These are phyloP conservation scores for Colletotrichum cuscutae DNA, from an alignment of 2,329 filamentous ascomycete genomes.

Conservation along the genomic window DNA sequence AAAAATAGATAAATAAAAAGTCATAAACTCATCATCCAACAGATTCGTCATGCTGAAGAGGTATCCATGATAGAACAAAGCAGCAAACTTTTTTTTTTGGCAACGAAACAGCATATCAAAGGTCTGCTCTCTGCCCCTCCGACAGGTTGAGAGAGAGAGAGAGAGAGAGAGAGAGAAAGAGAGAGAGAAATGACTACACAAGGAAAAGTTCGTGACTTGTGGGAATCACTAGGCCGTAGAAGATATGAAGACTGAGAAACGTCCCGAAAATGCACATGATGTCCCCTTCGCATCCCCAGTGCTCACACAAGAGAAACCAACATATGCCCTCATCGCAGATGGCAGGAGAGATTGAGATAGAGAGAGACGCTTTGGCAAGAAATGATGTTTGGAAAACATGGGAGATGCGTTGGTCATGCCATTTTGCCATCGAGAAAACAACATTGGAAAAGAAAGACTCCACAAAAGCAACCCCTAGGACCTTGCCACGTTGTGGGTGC, in stretches of 20 bases:
- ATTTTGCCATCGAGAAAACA: slow-evolving; percentile 29
- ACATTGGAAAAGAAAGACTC: slow-evolving; percentile 17
- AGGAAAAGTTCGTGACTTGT: slow-evolving; percentile 31
- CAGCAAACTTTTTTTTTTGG: slow-evolving; percentile 33
- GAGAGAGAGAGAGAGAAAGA: slow-evolving; percentile 29
- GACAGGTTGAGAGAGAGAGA: slow-evolving; percentile 6
- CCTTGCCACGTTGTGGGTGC: slow-evolving; percentile 26
- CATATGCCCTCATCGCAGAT: slow-evolving; percentile 30
- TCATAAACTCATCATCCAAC: slow-evolving; percentile 35
- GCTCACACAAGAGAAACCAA: slow-evolving; percentile 31
- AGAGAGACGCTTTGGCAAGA: slow-evolving; percentile 32
- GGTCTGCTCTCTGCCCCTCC: slow-evolving; percentile 29
- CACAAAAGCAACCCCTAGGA: slow-evolving; percentile 21
- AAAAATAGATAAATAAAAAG: slow-evolving; percentile 1
- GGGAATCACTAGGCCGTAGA: slow-evolving; percentile 36
- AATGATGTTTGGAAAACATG: slow-evolving; percentile 31
- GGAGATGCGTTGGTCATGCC: slow-evolving; percentile 28
- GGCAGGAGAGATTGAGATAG: slow-evolving; percentile 22
- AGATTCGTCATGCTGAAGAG: slow-evolving; percentile 36
- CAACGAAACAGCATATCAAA: slow-evolving; percentile 27
- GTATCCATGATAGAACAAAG: slow-evolving; percentile 37
- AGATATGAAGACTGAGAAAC: slow-evolving; percentile 28
- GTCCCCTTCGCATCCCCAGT: slow-evolving; percentile 29
- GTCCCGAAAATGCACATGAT: slow-evolving; percentile 27
- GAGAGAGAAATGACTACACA: slow-evolving; percentile 33